Conservation (phyloP, 305 asterid species). For the Euphrasia arctica region DNA sequence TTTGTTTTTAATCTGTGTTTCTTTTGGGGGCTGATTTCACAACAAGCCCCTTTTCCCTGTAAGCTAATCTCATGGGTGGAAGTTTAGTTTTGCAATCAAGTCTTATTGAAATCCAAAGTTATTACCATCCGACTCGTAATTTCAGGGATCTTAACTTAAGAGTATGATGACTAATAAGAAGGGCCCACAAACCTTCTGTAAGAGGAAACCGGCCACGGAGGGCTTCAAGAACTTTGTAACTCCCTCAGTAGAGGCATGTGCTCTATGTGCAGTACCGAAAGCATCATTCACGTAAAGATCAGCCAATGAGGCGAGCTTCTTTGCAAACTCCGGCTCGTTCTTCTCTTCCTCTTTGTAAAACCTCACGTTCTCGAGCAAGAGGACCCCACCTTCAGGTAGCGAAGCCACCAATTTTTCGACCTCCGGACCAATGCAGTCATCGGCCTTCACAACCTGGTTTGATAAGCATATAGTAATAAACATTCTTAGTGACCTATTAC, state of each 20-base stretch:
- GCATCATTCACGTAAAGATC: conserved; percentile 83
- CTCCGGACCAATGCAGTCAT: conserved; percentile 77
- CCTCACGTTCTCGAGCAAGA: conserved; percentile 78
- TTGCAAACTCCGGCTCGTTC: conserved; percentile 81
- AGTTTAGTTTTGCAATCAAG: background rate
- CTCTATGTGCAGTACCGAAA: conserved; percentile 89
- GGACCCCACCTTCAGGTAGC: conserved; percentile 67
- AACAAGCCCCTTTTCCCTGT: no score
- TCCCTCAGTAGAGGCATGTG: conserved; percentile 90
- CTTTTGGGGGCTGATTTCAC: no score
- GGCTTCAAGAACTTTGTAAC: conserved; percentile 83
- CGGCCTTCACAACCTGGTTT: conserved; percentile 70
- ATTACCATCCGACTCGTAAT: background rate
- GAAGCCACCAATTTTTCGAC: conserved; percentile 73
- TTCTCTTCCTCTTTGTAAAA: conserved; percentile 89
- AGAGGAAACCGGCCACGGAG: conserved; percentile 81
- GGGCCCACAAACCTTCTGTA: conserved; percentile 58
- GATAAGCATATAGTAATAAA: background rate
- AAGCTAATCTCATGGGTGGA: background rate
- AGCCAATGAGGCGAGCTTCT: conserved; percentile 83
- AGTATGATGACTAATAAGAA: background rate
- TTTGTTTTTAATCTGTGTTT: background rate
- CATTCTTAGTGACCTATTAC: background rate
- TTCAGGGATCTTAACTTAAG: background rate
- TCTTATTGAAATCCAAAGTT: background rate